phyloP scores from a whole-genome alignment of 2,329 filamentous ascomycete genomes.

The Penicillium brasilianum region DNA sequence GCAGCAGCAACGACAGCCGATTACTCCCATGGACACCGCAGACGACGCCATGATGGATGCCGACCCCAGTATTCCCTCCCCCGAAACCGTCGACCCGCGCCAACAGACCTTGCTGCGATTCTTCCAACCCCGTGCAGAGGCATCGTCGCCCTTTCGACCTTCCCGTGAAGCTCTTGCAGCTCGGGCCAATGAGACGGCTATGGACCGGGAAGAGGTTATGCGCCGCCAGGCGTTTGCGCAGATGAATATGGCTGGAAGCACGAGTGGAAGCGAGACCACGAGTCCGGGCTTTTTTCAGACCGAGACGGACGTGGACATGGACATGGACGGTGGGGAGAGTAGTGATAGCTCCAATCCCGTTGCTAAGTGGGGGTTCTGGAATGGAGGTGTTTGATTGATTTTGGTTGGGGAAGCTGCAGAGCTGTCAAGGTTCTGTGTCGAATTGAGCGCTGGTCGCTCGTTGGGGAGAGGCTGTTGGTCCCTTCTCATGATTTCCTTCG shows the following conservation, averaged over 20 bases:
- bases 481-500: conserved; percentile 7
- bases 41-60: conserved; percentile 37
- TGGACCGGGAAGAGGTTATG: conserved; percentile 23
- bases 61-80: conserved; percentile 28
- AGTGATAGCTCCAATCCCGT: conserved; percentile 26
- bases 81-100: conserved; percentile 42
- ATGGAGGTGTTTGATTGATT: conserved; percentile 37
- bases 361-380: conserved; percentile 35
- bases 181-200: conserved; percentile 29
- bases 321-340: conserved; percentile 37
- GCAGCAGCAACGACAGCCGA: conserved; percentile 33
- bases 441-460: conserved; percentile 18
- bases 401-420: not conserved
- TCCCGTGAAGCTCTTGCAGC: conserved; percentile 29
- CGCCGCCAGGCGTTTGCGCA: conserved; percentile 29
- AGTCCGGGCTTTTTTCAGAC: conserved; percentile 29
- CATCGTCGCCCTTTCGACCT: conserved; percentile 23
- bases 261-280: conserved; percentile 29
- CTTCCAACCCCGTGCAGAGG: conserved; percentile 40
- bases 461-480: conserved; percentile 1
- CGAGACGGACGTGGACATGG: conserved; percentile 38
- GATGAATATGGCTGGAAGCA: conserved; percentile 22
- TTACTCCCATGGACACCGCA: conserved; percentile 23
- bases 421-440: not conserved
- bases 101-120: conserved; percentile 49